Conservation (phyloP, 345 rosid genomes). For the Salix arbutifolia region DNA sequence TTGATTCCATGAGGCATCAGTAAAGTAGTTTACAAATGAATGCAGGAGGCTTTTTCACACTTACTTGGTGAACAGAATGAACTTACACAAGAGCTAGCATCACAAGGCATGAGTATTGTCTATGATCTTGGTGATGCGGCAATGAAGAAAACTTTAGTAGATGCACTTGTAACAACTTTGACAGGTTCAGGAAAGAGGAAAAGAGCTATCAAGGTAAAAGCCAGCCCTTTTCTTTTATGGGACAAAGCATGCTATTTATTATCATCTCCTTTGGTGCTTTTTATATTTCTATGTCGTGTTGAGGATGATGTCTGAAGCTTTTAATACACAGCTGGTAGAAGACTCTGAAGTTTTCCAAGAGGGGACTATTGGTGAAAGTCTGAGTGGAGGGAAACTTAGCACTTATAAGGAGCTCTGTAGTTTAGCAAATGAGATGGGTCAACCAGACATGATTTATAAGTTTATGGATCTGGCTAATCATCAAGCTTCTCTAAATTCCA, state of each 20-base stretch:
- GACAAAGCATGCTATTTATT: background rate
- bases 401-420: slow-evolving; percentile 94
- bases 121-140: slow-evolving; percentile 90
- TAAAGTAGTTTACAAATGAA: slow-evolving; percentile 15
- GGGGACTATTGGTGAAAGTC: slow-evolving; percentile 81
- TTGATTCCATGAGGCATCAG: background rate
- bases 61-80: slow-evolving; percentile 91
- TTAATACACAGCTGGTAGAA: slow-evolving; percentile 61
- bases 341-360: slow-evolving; percentile 94
- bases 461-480: slow-evolving; percentile 97
- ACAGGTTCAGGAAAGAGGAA: slow-evolving; percentile 96
- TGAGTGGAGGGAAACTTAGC: slow-evolving; percentile 81
- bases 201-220: slow-evolving; percentile 82
- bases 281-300: background rate
- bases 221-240: background rate
- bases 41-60: slow-evolving; percentile 93
- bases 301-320: slow-evolving; percentile 11
- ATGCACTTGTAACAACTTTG: slow-evolving; percentile 76
- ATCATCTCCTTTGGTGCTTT: slow-evolving; percentile 18
- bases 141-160: slow-evolving; percentile 82
- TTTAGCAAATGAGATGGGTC: slow-evolving; percentile 99
- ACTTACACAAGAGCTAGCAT: slow-evolving; percentile 93
- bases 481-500: slow-evolving; percentile 81
- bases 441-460: slow-evolving; percentile 90
- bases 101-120: slow-evolving; percentile 97